phyloP scores from a whole-genome alignment of 495 filamentous ascomycete genomes.

The Aspergillus heteromorphus region DNA sequence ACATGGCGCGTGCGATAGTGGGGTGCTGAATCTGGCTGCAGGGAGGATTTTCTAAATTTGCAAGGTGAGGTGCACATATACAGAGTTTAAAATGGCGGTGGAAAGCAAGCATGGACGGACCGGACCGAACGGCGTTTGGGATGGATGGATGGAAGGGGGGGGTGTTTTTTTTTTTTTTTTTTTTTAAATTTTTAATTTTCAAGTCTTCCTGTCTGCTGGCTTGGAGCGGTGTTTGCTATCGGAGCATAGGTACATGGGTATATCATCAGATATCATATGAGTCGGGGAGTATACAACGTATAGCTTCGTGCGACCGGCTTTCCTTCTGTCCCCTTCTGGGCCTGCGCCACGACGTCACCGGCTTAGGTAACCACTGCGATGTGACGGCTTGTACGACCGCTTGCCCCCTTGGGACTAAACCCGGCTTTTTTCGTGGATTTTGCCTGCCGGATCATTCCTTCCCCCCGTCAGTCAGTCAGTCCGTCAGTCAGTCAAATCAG shows the following conservation, averaged over 20 bases:
- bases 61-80: too few species aligned
- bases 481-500: too few species aligned
- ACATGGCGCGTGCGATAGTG: slow-evolving; percentile 34
- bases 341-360: not conserved
- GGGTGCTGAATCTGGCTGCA: slow-evolving; percentile 15
- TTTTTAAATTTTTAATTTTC: too few species aligned
- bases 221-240: too few species aligned
- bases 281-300: too few species aligned
- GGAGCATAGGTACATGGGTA: too few species aligned
- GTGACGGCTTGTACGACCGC: not conserved
- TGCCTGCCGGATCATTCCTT: not conserved
- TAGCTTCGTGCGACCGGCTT: not conserved
- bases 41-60: not conserved
- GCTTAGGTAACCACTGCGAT: not conserved
- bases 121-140: not conserved
- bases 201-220: too few species aligned
- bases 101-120: not conserved
- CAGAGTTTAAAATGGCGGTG: not conserved
- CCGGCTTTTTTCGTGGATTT: not conserved
- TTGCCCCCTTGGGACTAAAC: not conserved
- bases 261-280: too few species aligned
- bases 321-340: too few species aligned
- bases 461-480: not conserved
- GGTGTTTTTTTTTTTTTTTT: not conserved
- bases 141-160: too few species aligned